Evolutionary conservation across 208 protist genomes (phyloP).

Genomic region (Crithidia acanthocephali): DNA sequence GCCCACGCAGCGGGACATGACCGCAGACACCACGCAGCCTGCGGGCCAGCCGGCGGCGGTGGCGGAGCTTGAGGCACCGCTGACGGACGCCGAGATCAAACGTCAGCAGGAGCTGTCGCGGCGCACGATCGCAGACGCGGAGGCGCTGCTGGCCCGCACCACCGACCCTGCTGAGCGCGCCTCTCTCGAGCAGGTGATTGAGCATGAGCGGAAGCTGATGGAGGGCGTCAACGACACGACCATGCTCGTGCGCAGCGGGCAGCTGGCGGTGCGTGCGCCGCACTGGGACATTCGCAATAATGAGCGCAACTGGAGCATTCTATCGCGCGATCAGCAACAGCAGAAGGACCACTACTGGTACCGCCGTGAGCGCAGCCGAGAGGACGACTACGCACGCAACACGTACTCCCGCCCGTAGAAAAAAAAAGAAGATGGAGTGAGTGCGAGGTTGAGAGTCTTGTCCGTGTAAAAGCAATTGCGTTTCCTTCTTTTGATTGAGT

Average conservation of each 20-base stretch:
- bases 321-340: slow-evolving; percentile 85
- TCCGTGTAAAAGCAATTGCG: not conserved
- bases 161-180: slow-evolving; percentile 52
- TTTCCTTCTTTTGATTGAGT: not conserved
- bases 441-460: too few species aligned
- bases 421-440: not conserved
- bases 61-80: not conserved
- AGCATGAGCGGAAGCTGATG: slow-evolving; percentile 58
- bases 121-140: slow-evolving; percentile 50
- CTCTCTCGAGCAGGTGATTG: slow-evolving; percentile 66
- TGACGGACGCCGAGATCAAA: slow-evolving; percentile 16
- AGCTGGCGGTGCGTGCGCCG: slow-evolving; percentile 75
- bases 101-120: slow-evolving; percentile 28
- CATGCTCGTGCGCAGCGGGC: slow-evolving; percentile 78
- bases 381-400: slow-evolving; percentile 86
- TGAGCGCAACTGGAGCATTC: slow-evolving; percentile 88
- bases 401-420: slow-evolving; percentile 56
- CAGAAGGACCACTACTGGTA: slow-evolving; percentile 93
- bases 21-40: slow-evolving; percentile 13
- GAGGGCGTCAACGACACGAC: slow-evolving; percentile 62
- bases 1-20: slow-evolving; percentile 12
- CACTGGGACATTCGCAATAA: slow-evolving; percentile 90
- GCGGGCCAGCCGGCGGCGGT: not conserved
- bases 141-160: slow-evolving; percentile 53
- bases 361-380: slow-evolving; percentile 75